Base-by-base conservation (phyloP, 78 protist species). In the Speleostelium caveatum region DNA sequence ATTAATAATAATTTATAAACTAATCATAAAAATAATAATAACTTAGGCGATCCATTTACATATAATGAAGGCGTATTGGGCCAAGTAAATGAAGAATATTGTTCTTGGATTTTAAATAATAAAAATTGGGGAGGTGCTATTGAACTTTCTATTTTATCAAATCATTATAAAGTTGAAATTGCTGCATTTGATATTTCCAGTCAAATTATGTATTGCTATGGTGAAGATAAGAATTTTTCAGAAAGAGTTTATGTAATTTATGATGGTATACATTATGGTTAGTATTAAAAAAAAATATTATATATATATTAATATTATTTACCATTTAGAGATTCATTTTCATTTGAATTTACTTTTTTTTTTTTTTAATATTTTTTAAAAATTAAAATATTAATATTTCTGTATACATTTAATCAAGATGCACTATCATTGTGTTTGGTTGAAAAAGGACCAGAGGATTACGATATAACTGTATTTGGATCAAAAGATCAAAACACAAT, bases 111-210 rank as follows among this genome's bases (percentile, higher is more conserved):
- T 22, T n/a, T n/a, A 39, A 69, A 83, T 45, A 63, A 72, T 10
- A 83, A 83, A 19, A 60, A 83, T 69, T 83, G 91, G 91, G 91
- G 91, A 30, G 91, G 91, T 12, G 91, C 91, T 7, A 83, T 83
- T 38, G 91, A 83, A 51, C 58, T 83, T 21, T 83, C 91, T 21
- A 83, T 83, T 2, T 32, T 83, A 42, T 83, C 80, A 19, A 19
- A 35, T 19, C 68, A 69, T 24, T 83, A 83, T 45, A 83, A 83
- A n/a, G 56, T 59, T 3, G 91, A 83, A 19, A 83, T 83, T 69
- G 91, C 61, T 19, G 91, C 91, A 41, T 83, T 83, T 45, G 91
- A 83, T 83, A 83, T 83, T 45, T 36, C 49, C 7, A 83, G 79
- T 0, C 58, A 68, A 45, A 61, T 83, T 22, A 32, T 83, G 49